phyloP scores from a whole-genome alignment of 2,329 filamentous ascomycete genomes.

The Paecilomyces formosus region DNA sequence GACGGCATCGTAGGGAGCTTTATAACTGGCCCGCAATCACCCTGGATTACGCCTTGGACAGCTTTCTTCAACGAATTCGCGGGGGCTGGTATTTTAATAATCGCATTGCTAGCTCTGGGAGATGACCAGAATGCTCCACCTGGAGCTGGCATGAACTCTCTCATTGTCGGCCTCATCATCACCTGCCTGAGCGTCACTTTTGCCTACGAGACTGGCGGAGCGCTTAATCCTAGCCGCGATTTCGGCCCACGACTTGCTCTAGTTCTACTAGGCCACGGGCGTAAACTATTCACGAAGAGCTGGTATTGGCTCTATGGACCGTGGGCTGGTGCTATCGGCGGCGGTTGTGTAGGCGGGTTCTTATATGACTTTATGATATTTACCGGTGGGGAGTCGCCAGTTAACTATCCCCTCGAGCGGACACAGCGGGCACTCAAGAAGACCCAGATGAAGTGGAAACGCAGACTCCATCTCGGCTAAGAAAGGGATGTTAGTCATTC shows the following conservation, averaged over 20 bases:
- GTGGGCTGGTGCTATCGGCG: constrained; percentile 32
- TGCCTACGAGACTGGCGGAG: constrained; percentile 41
- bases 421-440: constrained; percentile 38
- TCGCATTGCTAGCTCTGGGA: constrained; percentile 39
- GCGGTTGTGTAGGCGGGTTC: constrained; percentile 38
- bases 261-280: constrained; percentile 38
- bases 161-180: constrained; percentile 41
- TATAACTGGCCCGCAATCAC: constrained; percentile 36
- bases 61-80: constrained; percentile 45
- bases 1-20: constrained; percentile 33
- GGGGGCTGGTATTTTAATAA: constrained; percentile 33
- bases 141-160: constrained; percentile 45
- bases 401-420: constrained; percentile 43
- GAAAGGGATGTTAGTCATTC: background rate
- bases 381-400: constrained; percentile 43
- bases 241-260: constrained; percentile 43
- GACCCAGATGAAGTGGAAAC: constrained; percentile 28
- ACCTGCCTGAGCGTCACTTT: constrained; percentile 28
- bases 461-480: constrained; percentile 15
- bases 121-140: constrained; percentile 42
- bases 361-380: constrained; percentile 48
- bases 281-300: constrained; percentile 30
- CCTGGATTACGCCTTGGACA: constrained; percentile 28
- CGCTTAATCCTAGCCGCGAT: constrained; percentile 44
- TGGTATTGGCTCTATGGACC: constrained; percentile 42